Conservation (phyloP, 345 rosid species). For the Microcos paniculata region DNA sequence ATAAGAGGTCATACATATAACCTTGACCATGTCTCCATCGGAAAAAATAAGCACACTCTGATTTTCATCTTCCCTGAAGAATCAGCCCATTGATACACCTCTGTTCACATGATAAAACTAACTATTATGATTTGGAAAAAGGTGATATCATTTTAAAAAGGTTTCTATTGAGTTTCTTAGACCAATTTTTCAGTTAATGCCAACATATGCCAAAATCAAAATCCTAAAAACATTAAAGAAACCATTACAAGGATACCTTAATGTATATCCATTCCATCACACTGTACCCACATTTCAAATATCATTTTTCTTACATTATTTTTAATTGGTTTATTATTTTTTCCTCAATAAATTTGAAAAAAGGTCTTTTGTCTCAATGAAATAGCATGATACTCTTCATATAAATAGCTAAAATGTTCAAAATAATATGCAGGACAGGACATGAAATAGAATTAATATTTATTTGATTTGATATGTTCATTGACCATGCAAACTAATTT, state of each 20-base stretch:
- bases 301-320: neutral
- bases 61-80: conserved; percentile 69
- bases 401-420: neutral
- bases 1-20: conserved; percentile 52
- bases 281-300: neutral
- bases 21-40: conserved; percentile 69
- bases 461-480: neutral
- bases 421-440: no score
- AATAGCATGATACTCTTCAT: neutral
- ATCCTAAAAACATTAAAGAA: neutral
- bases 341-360: neutral
- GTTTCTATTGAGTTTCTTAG: neutral
- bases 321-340: neutral
- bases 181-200: conserved; percentile 4
- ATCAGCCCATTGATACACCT: conserved; percentile 88
- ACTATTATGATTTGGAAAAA: neutral
- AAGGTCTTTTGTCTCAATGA: neutral
- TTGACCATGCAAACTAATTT: conserved; percentile 13
- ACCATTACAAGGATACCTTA: neutral
- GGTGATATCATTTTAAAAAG: conserved; percentile 9
- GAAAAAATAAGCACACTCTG: conserved; percentile 86
- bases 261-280: neutral
- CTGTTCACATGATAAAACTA: conserved; percentile 38
- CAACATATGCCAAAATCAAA: neutral
- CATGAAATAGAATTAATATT: neutral